Percentiles rank a stretch among this genome's conserved stretches.
Conservation (phyloP, 306 rosid species). For the Luffa aegyptiaca region DNA sequence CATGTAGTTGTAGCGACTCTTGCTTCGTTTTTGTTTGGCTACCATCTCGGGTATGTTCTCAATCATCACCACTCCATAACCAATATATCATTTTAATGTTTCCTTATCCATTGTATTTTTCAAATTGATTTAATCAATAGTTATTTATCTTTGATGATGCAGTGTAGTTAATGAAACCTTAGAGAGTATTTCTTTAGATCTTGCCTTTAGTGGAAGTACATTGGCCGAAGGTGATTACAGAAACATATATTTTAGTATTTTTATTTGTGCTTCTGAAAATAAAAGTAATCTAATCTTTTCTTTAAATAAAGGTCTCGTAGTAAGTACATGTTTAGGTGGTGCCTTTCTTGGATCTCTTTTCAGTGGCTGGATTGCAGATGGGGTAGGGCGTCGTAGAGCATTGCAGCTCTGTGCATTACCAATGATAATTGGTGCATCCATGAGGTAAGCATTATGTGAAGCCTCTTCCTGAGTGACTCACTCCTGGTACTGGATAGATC, state of each 20-base stretch:
- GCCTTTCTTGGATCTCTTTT: constrained; percentile 79
- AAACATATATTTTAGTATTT: not conserved
- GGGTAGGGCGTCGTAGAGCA: constrained; percentile 84
- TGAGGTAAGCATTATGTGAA: constrained; percentile 41
- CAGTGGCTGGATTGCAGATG: constrained; percentile 91
- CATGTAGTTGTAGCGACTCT: constrained; percentile 75
- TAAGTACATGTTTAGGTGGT: constrained; percentile 90
- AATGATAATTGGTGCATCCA: constrained; percentile 84
- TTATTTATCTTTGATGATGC: constrained; percentile 15
- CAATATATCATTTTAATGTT: not conserved
- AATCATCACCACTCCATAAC: not conserved
- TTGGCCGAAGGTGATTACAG: constrained; percentile 74
- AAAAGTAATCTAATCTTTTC: not conserved
- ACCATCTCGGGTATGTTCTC: constrained; percentile 80
- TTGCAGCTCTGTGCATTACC: constrained; percentile 88
- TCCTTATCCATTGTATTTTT: not conserved
- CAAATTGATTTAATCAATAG: constrained; percentile 2
- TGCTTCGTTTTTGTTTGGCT: constrained; percentile 80
- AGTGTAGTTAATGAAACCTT: constrained; percentile 96
- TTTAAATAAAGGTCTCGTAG: constrained; percentile 72
- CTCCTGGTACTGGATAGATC: not conserved
- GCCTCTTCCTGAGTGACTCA: not conserved
- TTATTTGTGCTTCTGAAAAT: not conserved
- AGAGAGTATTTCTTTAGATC: constrained; percentile 89
- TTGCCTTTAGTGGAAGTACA: constrained; percentile 84